These are phyloP conservation scores for Phytophthora ohioensis DNA, from an alignment of 352 stramenopile species.

Conservation along the genomic window DNA sequence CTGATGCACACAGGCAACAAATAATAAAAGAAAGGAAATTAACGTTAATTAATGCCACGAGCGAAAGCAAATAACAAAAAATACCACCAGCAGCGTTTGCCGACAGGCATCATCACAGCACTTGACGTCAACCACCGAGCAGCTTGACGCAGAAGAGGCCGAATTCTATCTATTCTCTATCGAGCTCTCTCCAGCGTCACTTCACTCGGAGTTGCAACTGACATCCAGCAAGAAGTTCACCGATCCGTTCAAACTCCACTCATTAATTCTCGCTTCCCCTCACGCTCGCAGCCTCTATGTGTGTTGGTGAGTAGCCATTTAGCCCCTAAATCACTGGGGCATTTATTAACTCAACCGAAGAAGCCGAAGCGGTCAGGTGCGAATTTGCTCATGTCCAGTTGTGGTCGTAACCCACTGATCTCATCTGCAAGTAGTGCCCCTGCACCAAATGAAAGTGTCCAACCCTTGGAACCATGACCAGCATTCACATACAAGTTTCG, in stretches of 20 bases:
- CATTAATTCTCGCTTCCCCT: slow-evolving; percentile 14
- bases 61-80: slow-evolving; percentile 34
- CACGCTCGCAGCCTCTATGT: slow-evolving; percentile 34
- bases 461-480: slow-evolving; percentile 87
- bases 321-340: slow-evolving; percentile 26
- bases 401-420: slow-evolving; percentile 78
- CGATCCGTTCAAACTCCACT: slow-evolving; percentile 19
- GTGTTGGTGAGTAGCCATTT: slow-evolving; percentile 21
- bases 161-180: slow-evolving; percentile 46
- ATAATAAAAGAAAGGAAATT: slow-evolving; percentile 34
- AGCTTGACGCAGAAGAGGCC: slow-evolving; percentile 9
- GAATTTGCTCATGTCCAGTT: slow-evolving; percentile 88
- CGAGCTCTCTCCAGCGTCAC: slow-evolving; percentile 17
- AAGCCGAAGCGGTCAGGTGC: slow-evolving; percentile 81
- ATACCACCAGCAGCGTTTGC: slow-evolving; percentile 26
- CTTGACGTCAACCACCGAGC: slow-evolving; percentile 7
- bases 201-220: slow-evolving; percentile 7
- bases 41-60: slow-evolving; percentile 35
- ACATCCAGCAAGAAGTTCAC: slow-evolving; percentile 7
- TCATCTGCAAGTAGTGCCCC: slow-evolving; percentile 80
- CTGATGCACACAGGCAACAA: slow-evolving; percentile 18
- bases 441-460: slow-evolving; percentile 85
- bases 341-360: slow-evolving; percentile 52
- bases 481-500: slow-evolving; percentile 89
- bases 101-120: slow-evolving; percentile 8